Conservation (phyloP, 768 basidiomycete species). For the Mycena vitilis region DNA sequence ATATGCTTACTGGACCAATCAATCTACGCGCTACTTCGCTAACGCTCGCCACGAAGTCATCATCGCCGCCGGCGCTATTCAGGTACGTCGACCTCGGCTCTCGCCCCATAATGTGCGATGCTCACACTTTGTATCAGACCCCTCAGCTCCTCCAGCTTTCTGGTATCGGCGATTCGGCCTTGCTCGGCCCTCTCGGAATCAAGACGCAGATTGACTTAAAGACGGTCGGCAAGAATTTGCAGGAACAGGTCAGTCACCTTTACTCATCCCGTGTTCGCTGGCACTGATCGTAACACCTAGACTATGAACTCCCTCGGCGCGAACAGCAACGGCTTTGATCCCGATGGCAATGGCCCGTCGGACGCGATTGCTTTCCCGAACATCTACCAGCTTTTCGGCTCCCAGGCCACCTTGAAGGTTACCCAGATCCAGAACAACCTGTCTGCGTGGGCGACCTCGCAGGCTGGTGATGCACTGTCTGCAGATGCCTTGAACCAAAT, state of each 20-base stretch:
- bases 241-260: constrained; percentile 56
- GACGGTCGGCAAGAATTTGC: constrained; percentile 67
- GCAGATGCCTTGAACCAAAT: constrained; percentile 56
- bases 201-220: constrained; percentile 57
- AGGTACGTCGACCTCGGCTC: constrained; percentile 42
- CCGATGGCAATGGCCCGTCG: constrained; percentile 56
- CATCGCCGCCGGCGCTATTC: constrained; percentile 64
- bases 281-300: constrained; percentile 35
- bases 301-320: constrained; percentile 58
- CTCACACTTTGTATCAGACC: constrained; percentile 41
- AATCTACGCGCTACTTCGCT: constrained; percentile 53
- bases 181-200: constrained; percentile 61
- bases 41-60: constrained; percentile 62
- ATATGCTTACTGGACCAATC: constrained; percentile 54
- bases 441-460: constrained; percentile 55
- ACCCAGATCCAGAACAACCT: constrained; percentile 52
- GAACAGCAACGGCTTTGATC: constrained; percentile 52
- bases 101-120: background rate
- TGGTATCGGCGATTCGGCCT: constrained; percentile 63
- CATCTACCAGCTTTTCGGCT: constrained; percentile 59
- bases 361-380: constrained; percentile 65
- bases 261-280: no score
- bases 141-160: constrained; percentile 65
- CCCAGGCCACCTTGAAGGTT: constrained; percentile 45
- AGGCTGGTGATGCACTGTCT: constrained; percentile 53